Base-by-base conservation (phyloP, 2,329 filamentous ascomycete genomes). In the Cercospora beticola region DNA sequence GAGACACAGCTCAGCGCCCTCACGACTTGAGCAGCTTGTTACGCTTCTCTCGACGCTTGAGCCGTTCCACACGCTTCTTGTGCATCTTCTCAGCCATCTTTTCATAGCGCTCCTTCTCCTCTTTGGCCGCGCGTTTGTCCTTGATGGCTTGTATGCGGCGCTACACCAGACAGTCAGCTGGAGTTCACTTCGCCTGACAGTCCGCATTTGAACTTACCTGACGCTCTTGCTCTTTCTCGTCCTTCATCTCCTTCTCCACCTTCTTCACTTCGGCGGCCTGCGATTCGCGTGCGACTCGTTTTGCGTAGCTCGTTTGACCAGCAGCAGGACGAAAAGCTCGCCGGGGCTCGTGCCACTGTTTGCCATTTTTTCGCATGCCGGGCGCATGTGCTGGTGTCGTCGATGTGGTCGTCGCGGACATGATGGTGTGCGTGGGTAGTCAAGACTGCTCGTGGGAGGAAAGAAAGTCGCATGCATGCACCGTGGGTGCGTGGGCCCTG, bases 61-160 rank as follows among this genome's bases (percentile, higher is more conserved):
- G 82, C 75, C 95, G 88, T 82, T 99, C 95, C 12, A 98, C 90
- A 70, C 94, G 87, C 86, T 97, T 98, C 82, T 88, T 89, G 83
- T 98, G 94, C 95, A 99, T 98, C 84, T 95, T 98, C 83, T 93
- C 92, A 21, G 93, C 94, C 88, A 99, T 88, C 84, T 94, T 92
- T 80, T 93, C 92, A 79, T 94, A 98, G 74, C 94, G 86, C 77
- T 94, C 93, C 81, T 91, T 93, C 84, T 98, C 95, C 76, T 93
- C 94, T 86, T 97, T 98, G 63, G 90, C 92, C 21, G 89, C 90
- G 74, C 92, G 88, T 81, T 91, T 94, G 72, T 97, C 93, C 77
- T 91, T 94, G 78, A 98, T 92, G 10, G 86, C 86, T 77, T 94
- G 87, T 65, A 95, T 88, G 74, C 89, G 89, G 78, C 87, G 86